phyloP scores from a whole-genome alignment of 2,329 filamentous ascomycete species.

The Ceratocystis ficicola region DNA sequence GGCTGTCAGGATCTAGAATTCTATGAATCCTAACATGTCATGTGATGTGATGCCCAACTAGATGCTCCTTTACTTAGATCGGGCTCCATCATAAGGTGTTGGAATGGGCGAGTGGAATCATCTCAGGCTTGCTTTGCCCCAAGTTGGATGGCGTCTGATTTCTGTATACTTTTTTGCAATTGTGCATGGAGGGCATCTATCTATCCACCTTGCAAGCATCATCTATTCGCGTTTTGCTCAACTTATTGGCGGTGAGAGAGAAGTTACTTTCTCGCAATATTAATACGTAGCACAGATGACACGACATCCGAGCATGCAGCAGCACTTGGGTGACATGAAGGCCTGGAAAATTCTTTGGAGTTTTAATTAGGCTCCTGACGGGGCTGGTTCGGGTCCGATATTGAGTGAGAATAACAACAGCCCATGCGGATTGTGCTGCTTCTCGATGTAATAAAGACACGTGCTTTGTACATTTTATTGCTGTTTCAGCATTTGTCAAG shows the following conservation, averaged over 20 bases:
- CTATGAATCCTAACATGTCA: not conserved
- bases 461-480: not conserved
- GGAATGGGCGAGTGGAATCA: no score
- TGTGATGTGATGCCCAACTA: not conserved
- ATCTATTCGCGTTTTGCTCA: no score
- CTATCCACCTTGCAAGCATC: no score
- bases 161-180: no score
- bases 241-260: not conserved
- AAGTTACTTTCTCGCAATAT: not conserved
- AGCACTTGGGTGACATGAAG: not conserved
- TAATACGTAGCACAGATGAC: no score
- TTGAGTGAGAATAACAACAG: no score
- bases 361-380: not conserved
- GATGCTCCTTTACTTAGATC: not conserved
- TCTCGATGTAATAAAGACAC: not conserved
- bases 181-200: no score
- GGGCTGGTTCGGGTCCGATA: not conserved
- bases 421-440: not conserved
- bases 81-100: not conserved
- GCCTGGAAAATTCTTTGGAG: not conserved
- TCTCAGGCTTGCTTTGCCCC: no score
- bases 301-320: not conserved
- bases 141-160: no score
- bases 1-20: not conserved
- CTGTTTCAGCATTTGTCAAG: no score